These are phyloP conservation scores for Lagenidium giganteum DNA, from an alignment of 352 stramenopile genomes.

Conservation along the genomic window DNA sequence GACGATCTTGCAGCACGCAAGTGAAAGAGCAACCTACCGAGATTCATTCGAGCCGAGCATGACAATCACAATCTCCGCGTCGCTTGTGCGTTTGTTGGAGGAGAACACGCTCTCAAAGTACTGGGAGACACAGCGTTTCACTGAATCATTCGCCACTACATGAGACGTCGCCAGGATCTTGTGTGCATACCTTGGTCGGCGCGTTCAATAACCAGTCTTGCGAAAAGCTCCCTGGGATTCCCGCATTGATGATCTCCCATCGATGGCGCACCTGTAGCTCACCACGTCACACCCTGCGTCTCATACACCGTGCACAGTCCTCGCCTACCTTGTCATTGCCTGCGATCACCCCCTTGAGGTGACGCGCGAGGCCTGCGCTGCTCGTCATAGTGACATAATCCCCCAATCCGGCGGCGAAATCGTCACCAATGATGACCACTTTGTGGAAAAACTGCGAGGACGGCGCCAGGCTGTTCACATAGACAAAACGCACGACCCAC, in stretches of 20 bases:
- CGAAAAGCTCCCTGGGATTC: conserved; percentile 53
- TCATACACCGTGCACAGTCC: neutral
- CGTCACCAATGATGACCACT: conserved; percentile 77
- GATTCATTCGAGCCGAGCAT: conserved; percentile 70
- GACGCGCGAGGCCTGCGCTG: conserved; percentile 38
- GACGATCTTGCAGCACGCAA: neutral
- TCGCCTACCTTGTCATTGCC: conserved; percentile 50
- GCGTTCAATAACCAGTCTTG: conserved; percentile 62
- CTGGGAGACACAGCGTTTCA: conserved; percentile 23
- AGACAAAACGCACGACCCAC: conserved; percentile 33
- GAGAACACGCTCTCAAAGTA: conserved; percentile 68
- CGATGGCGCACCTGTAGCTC: conserved; percentile 57
- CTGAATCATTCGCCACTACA: too few relatives aligned
- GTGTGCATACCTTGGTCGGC: conserved; percentile 38
- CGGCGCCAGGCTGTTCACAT: conserved; percentile 42
- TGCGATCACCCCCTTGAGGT: conserved; percentile 45
- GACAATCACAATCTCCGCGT: conserved; percentile 78
- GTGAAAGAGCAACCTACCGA: conserved; percentile 20
- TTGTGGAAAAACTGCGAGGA: conserved; percentile 76
- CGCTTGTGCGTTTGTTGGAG: conserved; percentile 34
- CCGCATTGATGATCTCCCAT: conserved; percentile 79
- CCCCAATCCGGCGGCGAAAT: conserved; percentile 74
- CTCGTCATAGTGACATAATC: conserved; percentile 67
- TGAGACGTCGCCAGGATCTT: neutral
- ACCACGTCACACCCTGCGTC: neutral